phyloP scores from a whole-genome alignment of 2,329 filamentous ascomycete species.

The Monosporascus sp. region DNA sequence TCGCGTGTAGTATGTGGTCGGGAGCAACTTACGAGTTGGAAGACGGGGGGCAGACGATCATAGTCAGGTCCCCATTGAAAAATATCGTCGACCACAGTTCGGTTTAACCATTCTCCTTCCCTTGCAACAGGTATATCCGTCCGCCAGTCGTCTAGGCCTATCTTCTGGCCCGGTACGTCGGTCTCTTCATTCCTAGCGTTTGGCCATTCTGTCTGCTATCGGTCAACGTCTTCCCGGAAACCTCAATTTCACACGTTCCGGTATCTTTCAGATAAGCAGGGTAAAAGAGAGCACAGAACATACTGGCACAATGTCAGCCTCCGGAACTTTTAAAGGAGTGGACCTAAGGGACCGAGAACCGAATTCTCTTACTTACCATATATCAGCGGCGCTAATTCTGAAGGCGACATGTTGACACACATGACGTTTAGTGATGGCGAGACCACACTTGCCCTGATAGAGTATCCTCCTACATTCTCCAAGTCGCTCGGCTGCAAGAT shows the following conservation, averaged over 20 bases:
- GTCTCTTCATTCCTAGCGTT: constrained; percentile 29
- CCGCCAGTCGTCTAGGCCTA: constrained; percentile 32
- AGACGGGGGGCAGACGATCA: constrained; percentile 49
- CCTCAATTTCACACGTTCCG: not conserved
- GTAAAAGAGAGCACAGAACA: not conserved
- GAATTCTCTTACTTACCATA: constrained; percentile 25
- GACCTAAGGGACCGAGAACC: not conserved
- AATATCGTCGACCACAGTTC: constrained; percentile 61
- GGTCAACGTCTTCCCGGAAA: not conserved
- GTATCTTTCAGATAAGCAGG: not conserved
- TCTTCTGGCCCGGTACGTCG: constrained; percentile 28
- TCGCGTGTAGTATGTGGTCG: constrained; percentile 20
- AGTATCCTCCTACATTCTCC: constrained; percentile 63
- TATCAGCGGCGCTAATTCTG: constrained; percentile 59
- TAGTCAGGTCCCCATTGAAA: constrained; percentile 61
- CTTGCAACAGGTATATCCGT: constrained; percentile 30
- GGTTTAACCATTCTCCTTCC: constrained; percentile 41
- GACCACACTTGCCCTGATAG: constrained; percentile 61
- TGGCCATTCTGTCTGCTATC: constrained; percentile 49
- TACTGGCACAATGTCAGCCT: not conserved
- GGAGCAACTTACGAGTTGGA: constrained; percentile 37
- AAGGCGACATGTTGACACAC: constrained; percentile 59
- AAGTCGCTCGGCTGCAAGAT: constrained; percentile 66
- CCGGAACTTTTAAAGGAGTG: not conserved
- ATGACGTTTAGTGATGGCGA: constrained; percentile 68